These are phyloP conservation scores for Aaosphaeria pasadenensis DNA, from an alignment of 2,329 filamentous ascomycete species.

Conservation along the genomic window DNA sequence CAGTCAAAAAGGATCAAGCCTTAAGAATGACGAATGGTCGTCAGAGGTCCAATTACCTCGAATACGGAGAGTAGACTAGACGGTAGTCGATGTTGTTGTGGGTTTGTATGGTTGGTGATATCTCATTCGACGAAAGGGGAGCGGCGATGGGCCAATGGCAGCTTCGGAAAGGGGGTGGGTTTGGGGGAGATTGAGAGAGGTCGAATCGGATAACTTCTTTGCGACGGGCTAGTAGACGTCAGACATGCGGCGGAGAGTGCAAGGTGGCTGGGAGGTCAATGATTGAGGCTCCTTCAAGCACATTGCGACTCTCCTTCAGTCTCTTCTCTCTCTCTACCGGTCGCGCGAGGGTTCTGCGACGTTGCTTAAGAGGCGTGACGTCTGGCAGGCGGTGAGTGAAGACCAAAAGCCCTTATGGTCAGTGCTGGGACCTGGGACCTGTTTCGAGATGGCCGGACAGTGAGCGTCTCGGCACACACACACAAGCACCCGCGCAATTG, in stretches of 20 bases:
- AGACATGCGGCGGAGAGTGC: conserved; percentile 27
- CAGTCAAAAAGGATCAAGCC: no score
- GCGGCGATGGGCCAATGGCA: conserved; percentile 30
- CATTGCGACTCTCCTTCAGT: conserved; percentile 35
- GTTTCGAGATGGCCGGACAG: conserved; percentile 24
- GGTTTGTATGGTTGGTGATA: no score
- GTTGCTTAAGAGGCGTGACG: conserved; percentile 31
- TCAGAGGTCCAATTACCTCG: conserved; percentile 20
- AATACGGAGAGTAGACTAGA: conserved; percentile 3
- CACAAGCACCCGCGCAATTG: conserved; percentile 16
- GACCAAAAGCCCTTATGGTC: conserved; percentile 17
- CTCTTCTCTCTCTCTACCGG: conserved; percentile 9
- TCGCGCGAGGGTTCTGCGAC: conserved; percentile 28
- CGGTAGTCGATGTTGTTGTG: no score
- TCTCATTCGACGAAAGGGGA: conserved; percentile 30
- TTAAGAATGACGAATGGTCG: no score
- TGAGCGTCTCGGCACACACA: conserved; percentile 12
- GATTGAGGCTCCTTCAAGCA: conserved; percentile 32
- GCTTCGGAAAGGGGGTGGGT: conserved; percentile 26
- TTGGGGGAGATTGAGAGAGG: conserved; percentile 14
- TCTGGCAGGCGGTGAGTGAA: conserved; percentile 35
- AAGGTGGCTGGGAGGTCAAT: conserved; percentile 29
- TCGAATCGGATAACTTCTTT: conserved; percentile 6
- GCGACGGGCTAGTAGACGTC: conserved; percentile 33
- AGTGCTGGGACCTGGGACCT: conserved; percentile 29